Base-by-base conservation (phyloP, 768 basidiomycete species). In the Auriscalpium orientale region DNA sequence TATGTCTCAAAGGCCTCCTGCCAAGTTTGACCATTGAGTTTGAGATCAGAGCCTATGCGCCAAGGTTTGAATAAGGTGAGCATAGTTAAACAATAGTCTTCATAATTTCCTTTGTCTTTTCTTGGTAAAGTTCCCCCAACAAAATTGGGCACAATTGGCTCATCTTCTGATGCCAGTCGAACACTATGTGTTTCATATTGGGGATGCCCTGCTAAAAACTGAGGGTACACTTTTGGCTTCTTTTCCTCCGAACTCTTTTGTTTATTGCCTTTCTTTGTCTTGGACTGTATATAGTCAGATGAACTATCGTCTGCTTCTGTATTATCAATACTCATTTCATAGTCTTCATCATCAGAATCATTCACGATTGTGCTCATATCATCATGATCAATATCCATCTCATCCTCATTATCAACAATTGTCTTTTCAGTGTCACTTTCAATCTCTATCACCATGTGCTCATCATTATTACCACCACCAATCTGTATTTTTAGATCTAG, bases 91-190 rank as follows among this genome's bases (percentile, higher is more conserved):
- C 53, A 59, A 37, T 63, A 63, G 13, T 43, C 58, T 20, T 65
- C 62, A 12, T 37, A 12, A 58, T 63, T 53, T 2, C 60, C 43
- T 60, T 64, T 50, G 50, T 72, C 71, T 44, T 20, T 37, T 34
- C 68, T n/a, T 0, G 71, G 72, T 4, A 72, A 50, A 1, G 56
- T 22, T 2, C 64, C 64, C 2, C 70, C 69, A 6, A 68, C 20
- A 58, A 72, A 70, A 34, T 71, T 71, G 0, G 66, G 66, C 6
- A 70, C 63, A 34, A 49, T 34, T 16, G 35, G 35, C 2, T 49
- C 21, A 5, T 35, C 8, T 16, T 59, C 49, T 38, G 8, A 40
- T 20, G 34, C 18, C 54, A 40, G 20, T 53, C 44, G 28, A 51
- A 67, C 43, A 21, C 49, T 21, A 56, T 71, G 71, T 7, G 65